Base-by-base conservation (phyloP, 495 filamentous ascomycete genomes). In the Entonaema liquescens region DNA sequence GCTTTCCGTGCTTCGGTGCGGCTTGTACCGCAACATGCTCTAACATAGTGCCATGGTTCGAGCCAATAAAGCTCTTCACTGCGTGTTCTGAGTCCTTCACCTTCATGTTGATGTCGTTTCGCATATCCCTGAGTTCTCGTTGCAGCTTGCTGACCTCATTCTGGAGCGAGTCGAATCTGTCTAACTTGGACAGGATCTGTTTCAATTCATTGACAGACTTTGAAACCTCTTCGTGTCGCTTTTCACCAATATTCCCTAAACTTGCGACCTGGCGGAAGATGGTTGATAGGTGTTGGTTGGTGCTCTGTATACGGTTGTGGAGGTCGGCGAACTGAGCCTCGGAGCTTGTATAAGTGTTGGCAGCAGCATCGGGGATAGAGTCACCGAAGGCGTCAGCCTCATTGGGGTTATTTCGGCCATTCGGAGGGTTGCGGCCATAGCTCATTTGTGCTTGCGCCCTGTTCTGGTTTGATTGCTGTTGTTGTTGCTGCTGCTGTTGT, bases 241-340 rank as follows among this genome's bases (percentile, higher is more conserved):
- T 82, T 53, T 93, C 87, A 66, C 81, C 81, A 44, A 87, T 79
- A 55, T 72, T 75, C 62, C 75, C 79, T 49, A 85, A 77, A 64
- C 83, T 80, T 6, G 82, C 81, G n/a, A 91, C 72, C 49, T 91
- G 84, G 47, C 87, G 87, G 78, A 91, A 85, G 76, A 95, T 83
- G 77, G 84, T 88, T 49, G 87, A 88, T 33, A 92, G 81, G 59
- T 90, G 89, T 69, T 93, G 89, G 82, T 89, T 89, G 68, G 94
- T 82, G 47, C 84, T 84, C 77, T 97, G 91, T 7, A 98, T 79
- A 8, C 93, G 89, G 83, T 91, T 90, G 78, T 93, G 87, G 9
- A 98, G 84, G 75, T 98, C 93, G 15, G 83, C 84, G 76, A 97
- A 95, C 74, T 96, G 93, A 23, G 85, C 84, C 57, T 82, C 83